Evolutionary conservation across 2,329 filamentous ascomycete genomes (phyloP), one percentile per base, ranked within the genome.

Genomic region (Sporothrix pallida): DNA sequence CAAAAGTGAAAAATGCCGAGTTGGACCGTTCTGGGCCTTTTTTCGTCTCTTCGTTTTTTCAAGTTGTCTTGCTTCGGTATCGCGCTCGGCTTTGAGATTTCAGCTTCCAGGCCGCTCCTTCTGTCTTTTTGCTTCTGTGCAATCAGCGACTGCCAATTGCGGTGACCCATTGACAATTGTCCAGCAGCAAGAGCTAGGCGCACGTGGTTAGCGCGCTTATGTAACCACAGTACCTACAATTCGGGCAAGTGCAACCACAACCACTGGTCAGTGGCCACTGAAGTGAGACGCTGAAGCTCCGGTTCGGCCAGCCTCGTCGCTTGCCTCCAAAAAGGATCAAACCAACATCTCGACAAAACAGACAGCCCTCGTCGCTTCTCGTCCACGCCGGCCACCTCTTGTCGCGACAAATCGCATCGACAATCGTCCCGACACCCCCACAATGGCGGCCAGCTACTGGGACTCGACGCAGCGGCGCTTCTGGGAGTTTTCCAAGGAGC

Each of bases 391-490:
- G 42, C 42, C 62, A 26, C 26, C n/a, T 23, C 13, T 37, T 3
- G 31, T 37, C 31, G 12, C 44, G 26, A 3, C 10, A 20, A 20
- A 3, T 37, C 31, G 31, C 31, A 56, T 4, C 52, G 13, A 52
- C 13, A 15, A 3, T 7, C 15, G 6, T 17, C 48, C 15, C 12
- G 20, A 46, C 42, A 37, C 7, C 26, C 13, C n/a, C 26, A 58
- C 42, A 71, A 98, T 98, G 95, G 93, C 95, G 48, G 93, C 95
- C 80, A 98, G 95, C 83, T 99, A 95, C 84, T 99, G 95, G 95
- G 92, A 94, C 76, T 98, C 96, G 72, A 96, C 94, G 37, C 96
- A 99, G 83, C 89, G 92, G 78, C 92, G 90, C 78, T 89, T 93
- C 84, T 99, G 96, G 96, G 92, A 93, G 73, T 97, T 97, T 82